Evolutionary conservation across 2,329 filamentous ascomycete genomes (phyloP).

Genomic region (Colletotrichum tropicicola): DNA sequence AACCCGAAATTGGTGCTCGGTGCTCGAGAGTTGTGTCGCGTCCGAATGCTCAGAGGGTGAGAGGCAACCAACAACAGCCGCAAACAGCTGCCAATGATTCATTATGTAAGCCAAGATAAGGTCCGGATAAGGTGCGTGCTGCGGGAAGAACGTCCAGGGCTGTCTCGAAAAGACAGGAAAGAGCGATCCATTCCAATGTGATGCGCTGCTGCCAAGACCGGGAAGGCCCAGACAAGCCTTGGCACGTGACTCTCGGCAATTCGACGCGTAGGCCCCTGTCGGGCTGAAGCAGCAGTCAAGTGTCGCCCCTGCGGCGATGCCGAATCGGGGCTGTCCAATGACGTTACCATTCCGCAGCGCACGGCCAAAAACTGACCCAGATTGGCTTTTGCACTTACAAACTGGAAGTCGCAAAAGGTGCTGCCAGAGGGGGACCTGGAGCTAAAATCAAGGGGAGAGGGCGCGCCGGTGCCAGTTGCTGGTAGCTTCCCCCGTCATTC

Average conservation of each 20-base stretch:
- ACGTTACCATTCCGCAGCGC: not conserved
- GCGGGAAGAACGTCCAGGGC: too few species aligned
- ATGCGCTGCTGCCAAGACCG: not conserved
- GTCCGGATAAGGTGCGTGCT: not conserved
- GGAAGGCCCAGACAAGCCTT: constrained; percentile 1
- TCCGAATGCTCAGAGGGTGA: too few species aligned
- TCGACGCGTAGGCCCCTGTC: constrained; percentile 21
- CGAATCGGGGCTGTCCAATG: constrained; percentile 13
- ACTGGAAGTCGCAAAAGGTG: not conserved
- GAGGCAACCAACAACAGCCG: not conserved
- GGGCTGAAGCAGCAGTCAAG: not conserved
- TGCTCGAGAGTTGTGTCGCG: too few species aligned
- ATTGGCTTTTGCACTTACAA: constrained; percentile 3
- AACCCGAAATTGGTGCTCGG: too few species aligned
- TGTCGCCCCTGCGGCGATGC: not conserved
- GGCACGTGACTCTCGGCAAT: constrained; percentile 26
- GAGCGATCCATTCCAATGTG: not conserved
- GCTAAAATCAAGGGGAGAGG: not conserved
- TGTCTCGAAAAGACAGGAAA: too few species aligned
- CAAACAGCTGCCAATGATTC: not conserved
- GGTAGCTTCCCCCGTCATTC: constrained; percentile 3
- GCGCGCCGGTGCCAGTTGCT: not conserved
- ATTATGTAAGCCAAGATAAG: constrained; percentile 13
- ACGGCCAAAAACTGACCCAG: not conserved
- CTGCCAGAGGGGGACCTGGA: not conserved